Base-by-base conservation (phyloP, 768 basidiomycete species). In the Auriscalpium vulgare region DNA sequence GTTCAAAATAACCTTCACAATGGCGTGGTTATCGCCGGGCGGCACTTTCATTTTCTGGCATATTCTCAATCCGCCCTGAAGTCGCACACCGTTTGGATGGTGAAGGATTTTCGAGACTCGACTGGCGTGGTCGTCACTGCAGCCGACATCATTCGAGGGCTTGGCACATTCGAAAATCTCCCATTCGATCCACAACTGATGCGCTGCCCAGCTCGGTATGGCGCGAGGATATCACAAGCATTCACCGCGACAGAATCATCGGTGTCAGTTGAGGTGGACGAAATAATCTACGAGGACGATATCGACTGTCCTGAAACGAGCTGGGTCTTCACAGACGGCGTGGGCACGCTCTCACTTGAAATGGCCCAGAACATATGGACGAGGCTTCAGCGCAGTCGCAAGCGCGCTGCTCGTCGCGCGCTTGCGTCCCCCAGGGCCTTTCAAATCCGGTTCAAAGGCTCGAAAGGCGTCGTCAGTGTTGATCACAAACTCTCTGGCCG, bases 61-160 rank as follows among this genome's bases (percentile, higher is more conserved):
- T 88, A 88, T 67, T 87, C 86, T 0, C 83, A 83, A 61, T 88
- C 86, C 2, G 84, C 87, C 0, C 69, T 88, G 17, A 86, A 84
- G 47, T 69, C 76, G 35, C 75, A 77, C 51, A 66, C 75, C 0
- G 73, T 77, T 1, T 85, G 83, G 85, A 88, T 88, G 60, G 79
- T 87, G 19, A 80, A 74, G 54, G 72, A 76, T 8, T 87, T 87
- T 65, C 53, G 45, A 8, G 71, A 43, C 8, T 43, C 77, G 52
- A 47, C 59, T 2, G 55, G 65, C 35, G 19, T 54, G 38, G 34
- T 43, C 5, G 57, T 76, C 46, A 70, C 74, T 50, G 81, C 84
- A 4, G 50, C 65, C 4, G 66, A 60, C 5, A 87, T 89, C 58
- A 83, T 88, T 44, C 47, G 59, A 5, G 70, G 75, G 48, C 61